These are phyloP conservation scores for Hygrophoropsis aurantiaca DNA, from an alignment of 768 basidiomycete species.

Conservation along the genomic window DNA sequence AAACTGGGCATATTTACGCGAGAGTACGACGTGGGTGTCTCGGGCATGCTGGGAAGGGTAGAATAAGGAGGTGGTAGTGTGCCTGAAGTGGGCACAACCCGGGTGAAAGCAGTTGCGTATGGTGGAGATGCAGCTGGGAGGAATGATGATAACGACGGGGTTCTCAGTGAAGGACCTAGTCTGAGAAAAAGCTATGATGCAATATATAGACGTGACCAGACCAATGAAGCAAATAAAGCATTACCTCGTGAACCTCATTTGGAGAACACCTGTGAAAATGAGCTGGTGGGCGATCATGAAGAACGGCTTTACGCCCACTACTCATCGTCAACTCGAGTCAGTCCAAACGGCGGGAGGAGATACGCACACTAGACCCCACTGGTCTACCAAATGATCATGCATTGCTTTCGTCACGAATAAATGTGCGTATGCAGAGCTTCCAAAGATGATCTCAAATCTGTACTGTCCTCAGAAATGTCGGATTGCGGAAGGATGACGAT, in stretches of 20 bases:
- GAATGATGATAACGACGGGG: conserved; percentile 43
- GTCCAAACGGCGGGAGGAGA: neutral
- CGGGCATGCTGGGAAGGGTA: conserved; percentile 34
- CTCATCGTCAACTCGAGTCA: conserved; percentile 5
- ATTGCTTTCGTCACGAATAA: conserved; percentile 92
- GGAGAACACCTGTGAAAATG: conserved; percentile 75
- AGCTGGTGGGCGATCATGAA: conserved; percentile 89
- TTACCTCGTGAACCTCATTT: conserved; percentile 76
- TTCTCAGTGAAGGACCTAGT: conserved; percentile 38
- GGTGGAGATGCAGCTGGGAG: conserved; percentile 50
- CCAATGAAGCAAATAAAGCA: conserved; percentile 8
- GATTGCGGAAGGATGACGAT: neutral
- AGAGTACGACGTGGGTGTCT: conserved; percentile 14
- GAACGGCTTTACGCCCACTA: conserved; percentile 76
- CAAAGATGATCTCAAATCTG: conserved; percentile 87
- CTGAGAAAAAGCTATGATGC: conserved; percentile 48
- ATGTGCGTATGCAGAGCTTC: conserved; percentile 80
- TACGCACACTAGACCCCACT: conserved; percentile 78
- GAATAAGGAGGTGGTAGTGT: conserved; percentile 17
- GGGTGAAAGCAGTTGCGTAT: conserved; percentile 66
- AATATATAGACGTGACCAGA: conserved; percentile 1
- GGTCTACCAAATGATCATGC: conserved; percentile 62
- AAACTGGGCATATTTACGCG: conserved; percentile 42
- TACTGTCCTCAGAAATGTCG: conserved; percentile 6
- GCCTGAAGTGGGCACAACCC: conserved; percentile 26